Base-by-base conservation (phyloP, 257 asterid species). In the Galeopsis tetrahit region DNA sequence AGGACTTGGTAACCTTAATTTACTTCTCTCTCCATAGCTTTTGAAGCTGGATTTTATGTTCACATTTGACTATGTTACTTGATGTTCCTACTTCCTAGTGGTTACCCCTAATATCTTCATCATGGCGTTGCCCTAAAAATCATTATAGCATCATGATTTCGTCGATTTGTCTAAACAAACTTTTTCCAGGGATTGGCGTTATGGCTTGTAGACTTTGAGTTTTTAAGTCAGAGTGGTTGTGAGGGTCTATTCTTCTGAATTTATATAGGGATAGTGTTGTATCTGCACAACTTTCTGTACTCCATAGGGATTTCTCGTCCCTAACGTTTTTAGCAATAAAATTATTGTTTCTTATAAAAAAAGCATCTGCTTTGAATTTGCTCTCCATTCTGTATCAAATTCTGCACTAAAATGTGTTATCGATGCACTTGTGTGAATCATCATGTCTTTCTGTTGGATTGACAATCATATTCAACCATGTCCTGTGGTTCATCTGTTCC, bases 1-100 rank as follows among this genome's bases (percentile, higher is more conserved):
- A 7, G 63, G 81, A 88, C 52, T 63, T 90, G 99, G 99, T 95
- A 92, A 79, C 32, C 64, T 68, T 59, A 35, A 44, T 53, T 75
- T 77, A 4, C 58, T 55, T 43, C 28, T 67, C 71, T 73, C 49
- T 44, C 33, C 35, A 2, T 36, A 10, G 66, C 14, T 11, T 46
- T 5, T 40, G 3, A 55, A 49, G 8, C 49, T 44, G 73, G 66
- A 74, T 8, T 53, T 44, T 48, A 15, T 52, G 31, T 46, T 71
- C 14, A 59, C 55, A 66, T 49, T 59, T 65, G 53, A 43, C 39
- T 51, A 14, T 70, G 53, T 38, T 64, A 33, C 35, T 10, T 15
- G 33, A 40, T 32, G 31, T 60, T 10, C 44, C 10, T 34, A 60
- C 44, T 60, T 62, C 34, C 59, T 42, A 46, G 61, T 40, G 51